Base-by-base conservation (phyloP, 805 yeast genomes). In the Cyberlindnera suaveolens region DNA sequence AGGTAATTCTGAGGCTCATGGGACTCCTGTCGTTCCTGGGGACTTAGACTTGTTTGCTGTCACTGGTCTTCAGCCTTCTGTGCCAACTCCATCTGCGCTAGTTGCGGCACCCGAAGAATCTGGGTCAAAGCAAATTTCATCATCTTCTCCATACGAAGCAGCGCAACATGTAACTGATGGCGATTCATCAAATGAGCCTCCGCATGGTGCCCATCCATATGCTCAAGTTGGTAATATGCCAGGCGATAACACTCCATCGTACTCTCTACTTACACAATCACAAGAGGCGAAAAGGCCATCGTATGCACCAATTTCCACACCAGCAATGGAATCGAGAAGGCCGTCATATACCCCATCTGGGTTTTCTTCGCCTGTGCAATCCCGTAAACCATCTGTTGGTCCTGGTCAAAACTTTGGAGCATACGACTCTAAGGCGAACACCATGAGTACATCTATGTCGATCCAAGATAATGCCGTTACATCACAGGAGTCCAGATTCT, bases 41-140 rank as follows among this genome's bases (percentile, higher is more conserved):
- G 56, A 50, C 33, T 33, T 52, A 32, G 56, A 52, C 40, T 50
- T 48, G 34, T 44, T 41, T 18, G 39, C 52, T 9, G 41, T 50
- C 9, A 31, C 34, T 31, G 50, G 50, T 3, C 39, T 50, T 14
- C 43, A 44, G 16, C 43, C 41, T 14, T 9, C 46, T 3, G 33
- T 16, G 8, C 45, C 51, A 38, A 20, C 26, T 18, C 29, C n/a
- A n/a, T 20, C 38, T 30, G 32, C 17, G 16, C 27, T 36, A 13
- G 23, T 38, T 15, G 27, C 38, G 31, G 26, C 38, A 8, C 19
- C 39, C 19, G 36, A 34, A 9, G 5, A 31, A 23, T 23, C 27
- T 6, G 6, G 6, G 27, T 10, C 27, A 9, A 11, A 23, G 27
- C 10, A 23, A 1, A 23, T 23, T 4, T 3, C 27, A 23, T 23